Base-by-base conservation (phyloP, 2,329 filamentous ascomycete species). In the Stagonosporopsis cucurbitacearum region DNA sequence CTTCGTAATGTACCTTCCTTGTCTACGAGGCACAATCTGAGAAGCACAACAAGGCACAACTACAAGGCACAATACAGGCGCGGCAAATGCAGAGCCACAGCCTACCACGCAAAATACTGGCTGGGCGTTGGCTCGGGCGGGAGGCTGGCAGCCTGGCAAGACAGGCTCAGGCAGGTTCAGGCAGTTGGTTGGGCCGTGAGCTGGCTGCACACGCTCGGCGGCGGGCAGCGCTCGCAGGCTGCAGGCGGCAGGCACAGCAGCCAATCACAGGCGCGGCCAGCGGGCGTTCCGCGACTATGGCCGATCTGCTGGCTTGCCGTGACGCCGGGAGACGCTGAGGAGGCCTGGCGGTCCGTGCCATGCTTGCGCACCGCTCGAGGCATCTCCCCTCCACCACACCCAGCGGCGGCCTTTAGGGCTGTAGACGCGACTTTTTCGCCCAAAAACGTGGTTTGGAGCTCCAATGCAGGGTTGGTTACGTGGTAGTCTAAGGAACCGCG, bases 341-440 rank as follows among this genome's bases (percentile, higher is more conserved):
- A 36, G 44, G 62, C 28, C 44, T n/a, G 23, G 25, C 48, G 53
- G 13, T 15, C 53, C 26, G 53, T 56, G 53, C 53, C 48, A 54
- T 53, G 42, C 50, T 51, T 30, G 55, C 54, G 42, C 55, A 35
- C 40, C 49, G 52, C 50, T 46, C 23, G 41, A 56, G 53, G 30
- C 30, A 51, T 51, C 53, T 19, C 57, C 66, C 69, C 68, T 65
- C 67, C 68, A 56, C 52, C 57, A 65, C 62, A 55, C 57, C 60
- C 60, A 54, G 48, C 50, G 50, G 59, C 53, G 51, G 48, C 42
- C 60, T 66, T 57, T 72, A 66, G 65, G 63, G 65, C 68, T 68
- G 59, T 61, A 71, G 61, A 71, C 63, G 64, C 62, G 59, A 57
- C 57, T 67, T 71, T 72, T 69, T 57, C 62, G 65, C 65, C 30